Evolutionary conservation across 176 grass and related monocot species (phyloP), one percentile per base, ranked within the genome.

Genomic region (Eragrostis nindensis): DNA sequence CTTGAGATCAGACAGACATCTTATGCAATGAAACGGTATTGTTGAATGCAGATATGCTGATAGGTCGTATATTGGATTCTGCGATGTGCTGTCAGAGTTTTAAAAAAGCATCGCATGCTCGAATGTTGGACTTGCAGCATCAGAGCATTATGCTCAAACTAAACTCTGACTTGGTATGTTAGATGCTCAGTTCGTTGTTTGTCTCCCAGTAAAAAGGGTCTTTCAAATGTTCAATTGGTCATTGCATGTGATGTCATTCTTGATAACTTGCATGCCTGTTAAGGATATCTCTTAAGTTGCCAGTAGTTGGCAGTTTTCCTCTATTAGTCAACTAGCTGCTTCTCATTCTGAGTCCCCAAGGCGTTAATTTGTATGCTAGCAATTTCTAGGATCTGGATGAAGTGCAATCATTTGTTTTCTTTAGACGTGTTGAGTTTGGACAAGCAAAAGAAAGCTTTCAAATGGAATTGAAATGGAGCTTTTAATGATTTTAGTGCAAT

Each of bases 41-140:
- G 59, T 48, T 74, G 45, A 72, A 80, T 80, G 76, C 69, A 86
- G 57, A 64, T 22, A 53, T 65, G 1, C 11, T 8, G 47, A 83
- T 42, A 40, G 61, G 11, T 53, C 40, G n/a, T 83, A 29, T 68
- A 9, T 6, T 2, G 44, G 75, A 74, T 29, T 57, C 19, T 84
- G 53, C 1, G 22, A 81, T 60, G 22, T 62, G 7, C 62, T 66
- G 11, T 16, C 32, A 36, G 32, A 55, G 16, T 65, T 77, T 16
- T 30, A 5, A 17, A 25, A 5, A 11, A 25, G 38, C 62, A 78
- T 77, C 7, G 8, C 10, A 63, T 48, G 42, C 42, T 67, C 45
- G 19, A 79, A 79, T 68, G 76, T 78, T 64, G n/a, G 29, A 5
- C n/a, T 53, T n/a, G 32, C 64, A 66, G 21, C 3, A 50, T 40